Percentiles rank a stretch among this genome's conserved stretches.
Conservation (phyloP, 2,329 filamentous ascomycete species). For the Xylaria multiplex region DNA sequence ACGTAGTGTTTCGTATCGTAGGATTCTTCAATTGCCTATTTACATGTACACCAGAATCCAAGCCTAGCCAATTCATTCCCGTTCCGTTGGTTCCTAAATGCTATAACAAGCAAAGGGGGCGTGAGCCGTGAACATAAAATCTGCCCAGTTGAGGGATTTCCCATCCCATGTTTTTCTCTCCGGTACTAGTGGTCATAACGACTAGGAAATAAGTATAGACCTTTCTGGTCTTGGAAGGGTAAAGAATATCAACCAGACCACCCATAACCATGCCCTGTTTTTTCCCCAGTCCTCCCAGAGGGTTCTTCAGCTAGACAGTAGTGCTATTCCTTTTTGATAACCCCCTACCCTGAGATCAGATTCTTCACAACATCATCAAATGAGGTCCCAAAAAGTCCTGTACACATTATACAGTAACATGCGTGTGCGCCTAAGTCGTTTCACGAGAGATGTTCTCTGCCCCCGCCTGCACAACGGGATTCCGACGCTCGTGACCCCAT, state of each 20-base stretch:
- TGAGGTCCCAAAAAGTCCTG: slow-evolving; percentile 33
- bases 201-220: slow-evolving; percentile 18
- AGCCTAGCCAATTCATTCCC: slow-evolving; percentile 24
- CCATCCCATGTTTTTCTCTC: slow-evolving; percentile 14
- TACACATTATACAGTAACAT: slow-evolving; percentile 40
- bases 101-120: slow-evolving; percentile 29
- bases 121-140: slow-evolving; percentile 36
- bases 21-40: slow-evolving; percentile 29
- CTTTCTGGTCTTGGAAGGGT: slow-evolving; percentile 5
- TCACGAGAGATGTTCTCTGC: neutral
- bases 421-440: slow-evolving; percentile 15
- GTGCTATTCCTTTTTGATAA: slow-evolving; percentile 32
- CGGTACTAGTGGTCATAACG: slow-evolving; percentile 8
- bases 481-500: slow-evolving; percentile 20
- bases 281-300: slow-evolving; percentile 5
- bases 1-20: slow-evolving; percentile 6
- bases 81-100: slow-evolving; percentile 22
- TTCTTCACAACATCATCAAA: slow-evolving; percentile 20
- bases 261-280: slow-evolving; percentile 21
- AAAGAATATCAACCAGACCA: slow-evolving; percentile 21
- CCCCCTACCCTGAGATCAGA: slow-evolving; percentile 16
- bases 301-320: slow-evolving; percentile 20
- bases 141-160: slow-evolving; percentile 27
- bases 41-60: slow-evolving; percentile 32
- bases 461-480: slow-evolving; percentile 12